Base-by-base conservation (phyloP, 2,329 filamentous ascomycete genomes). In the Nigrospora oryzae region DNA sequence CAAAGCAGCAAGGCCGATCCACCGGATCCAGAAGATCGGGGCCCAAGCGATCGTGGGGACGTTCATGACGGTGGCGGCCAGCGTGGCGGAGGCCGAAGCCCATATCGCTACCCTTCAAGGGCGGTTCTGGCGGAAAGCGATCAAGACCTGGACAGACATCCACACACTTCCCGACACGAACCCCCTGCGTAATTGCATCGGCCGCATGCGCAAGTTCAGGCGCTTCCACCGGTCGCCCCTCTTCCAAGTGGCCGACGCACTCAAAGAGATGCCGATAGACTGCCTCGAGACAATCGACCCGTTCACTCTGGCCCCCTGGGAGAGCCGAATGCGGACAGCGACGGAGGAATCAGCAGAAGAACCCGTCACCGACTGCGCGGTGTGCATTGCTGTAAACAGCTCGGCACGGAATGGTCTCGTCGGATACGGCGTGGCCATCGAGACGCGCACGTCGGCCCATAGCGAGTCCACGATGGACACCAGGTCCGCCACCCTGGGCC, bases 61-160 rank as follows among this genome's bases (percentile, higher is more conserved):
- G 10, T 57, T 56, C 33, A 42, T 39, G 11, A 56, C 48, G n/a
- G 52, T 55, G 17, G 54, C 50, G 13, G 43, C 42, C 28, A 43
- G 41, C 30, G 44, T 57, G 12, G 48, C 47, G 38, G 50, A 57
- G 45, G 50, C 54, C 11, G 50, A 57, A 46, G 55, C 53, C 13
- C 43, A 45, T 36, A 55, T 57, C 36, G 13, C 37, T 12, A n/a
- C 37, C 36, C 17, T 50, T 16, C 28, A 44, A 31, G 42, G 50
- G 23, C 42, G 51, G 34, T 43, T 46, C 30, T 19, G 14, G 16
- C 36, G 44, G 32, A 49, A 40, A 36, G 52, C 46, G 11, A 46
- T 45, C 7, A 54, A 44, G 42, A 37, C 54, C 30, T 56, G 44
- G 49, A 44, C 50, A 14, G 45, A 50, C 34, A 42, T 55, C 36